Evolutionary conservation across 768 basidiomycete genomes (phyloP), one percentile per base, ranked within the genome.

Genomic region (Cyclocybe cylindracea): DNA sequence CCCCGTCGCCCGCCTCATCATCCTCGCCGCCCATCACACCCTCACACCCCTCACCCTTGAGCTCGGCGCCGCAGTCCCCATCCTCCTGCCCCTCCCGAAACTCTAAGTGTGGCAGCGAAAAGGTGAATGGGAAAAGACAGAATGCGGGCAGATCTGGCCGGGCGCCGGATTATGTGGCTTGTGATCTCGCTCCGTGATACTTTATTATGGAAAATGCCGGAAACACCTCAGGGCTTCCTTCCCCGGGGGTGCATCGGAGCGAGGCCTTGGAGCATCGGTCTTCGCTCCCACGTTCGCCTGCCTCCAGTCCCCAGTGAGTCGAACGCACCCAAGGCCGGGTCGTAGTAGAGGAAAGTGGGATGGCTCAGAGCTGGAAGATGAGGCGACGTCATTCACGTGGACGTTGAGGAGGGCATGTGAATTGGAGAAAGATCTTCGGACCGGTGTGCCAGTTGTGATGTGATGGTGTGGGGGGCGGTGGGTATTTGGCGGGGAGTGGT

Each of bases 81-180:
- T 75, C 8, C 69, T 78, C 44, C 60, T 78, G 18, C n/a, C n/a
- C n/a, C n/a, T n/a, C n/a, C n/a, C n/a, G n/a, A n/a, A 76, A 87
- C 33, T n/a, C n/a, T n/a, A n/a, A n/a, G n/a, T n/a, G n/a, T n/a
- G n/a, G n/a, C n/a, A n/a, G n/a, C n/a, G n/a, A n/a, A n/a, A n/a
- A n/a, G n/a, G n/a, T n/a, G n/a, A n/a, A 66, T 88, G 87, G 83
- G 0, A 90, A 89, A 66, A 70, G 70, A 7, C 73, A 68, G 51
- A 89, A 89, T 55, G 73, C 80, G 2, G 89, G 89, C 8, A 87
- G 88, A 75, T 79, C 83, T 1, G 91, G 90, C 55, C 72, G 84
- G n/a, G 70, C 83, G 4, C 78, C 78, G 3, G 78, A 80, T 58
- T 78, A 74, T 44, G 67, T 79, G 8, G 59, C 78, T 24, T 67